Evolutionary conservation across 2,329 filamentous ascomycete genomes (phyloP).

Genomic region (Rutstroemia sp.): DNA sequence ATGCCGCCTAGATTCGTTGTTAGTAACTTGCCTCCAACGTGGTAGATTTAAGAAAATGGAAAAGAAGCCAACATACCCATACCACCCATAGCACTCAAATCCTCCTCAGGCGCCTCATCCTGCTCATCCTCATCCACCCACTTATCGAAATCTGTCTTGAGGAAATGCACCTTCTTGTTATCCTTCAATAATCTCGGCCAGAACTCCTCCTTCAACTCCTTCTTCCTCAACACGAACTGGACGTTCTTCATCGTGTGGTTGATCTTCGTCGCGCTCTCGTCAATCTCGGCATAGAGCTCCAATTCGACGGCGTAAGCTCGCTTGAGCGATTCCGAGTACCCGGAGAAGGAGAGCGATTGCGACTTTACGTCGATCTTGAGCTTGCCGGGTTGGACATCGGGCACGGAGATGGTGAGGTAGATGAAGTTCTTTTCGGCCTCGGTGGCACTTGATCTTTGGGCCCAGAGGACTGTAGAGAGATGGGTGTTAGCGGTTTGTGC

Average conservation of each 20-base stretch:
- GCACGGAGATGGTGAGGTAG: conserved; percentile 84
- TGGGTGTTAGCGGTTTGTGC: not conserved
- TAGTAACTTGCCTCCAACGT: not conserved
- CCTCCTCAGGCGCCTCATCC: conserved; percentile 79
- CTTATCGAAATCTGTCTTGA: conserved; percentile 98
- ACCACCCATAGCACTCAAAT: conserved; percentile 56
- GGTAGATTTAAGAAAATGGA: not conserved
- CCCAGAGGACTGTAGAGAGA: conserved; percentile 75
- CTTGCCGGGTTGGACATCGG: conserved; percentile 70
- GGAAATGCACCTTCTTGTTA: conserved; percentile 80
- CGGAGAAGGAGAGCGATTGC: conserved; percentile 71
- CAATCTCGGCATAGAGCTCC: conserved; percentile 86
- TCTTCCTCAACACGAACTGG: conserved; percentile 91
- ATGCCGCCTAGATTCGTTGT: conserved; percentile 2
- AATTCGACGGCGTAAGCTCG: conserved; percentile 79
- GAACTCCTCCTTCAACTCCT: conserved; percentile 88
- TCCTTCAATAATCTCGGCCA: conserved; percentile 96
- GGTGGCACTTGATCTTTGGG: conserved; percentile 79
- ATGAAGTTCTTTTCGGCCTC: conserved; percentile 88
- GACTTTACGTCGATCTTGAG: conserved; percentile 80
- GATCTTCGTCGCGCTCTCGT: conserved; percentile 73
- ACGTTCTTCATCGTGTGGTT: conserved; percentile 85
- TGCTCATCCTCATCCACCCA: conserved; percentile 63
- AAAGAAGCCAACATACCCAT: conserved; percentile 39
- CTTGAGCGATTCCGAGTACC: conserved; percentile 77